Conservation (phyloP, 768 basidiomycete species). For the Phlebiopsis gigantea region DNA sequence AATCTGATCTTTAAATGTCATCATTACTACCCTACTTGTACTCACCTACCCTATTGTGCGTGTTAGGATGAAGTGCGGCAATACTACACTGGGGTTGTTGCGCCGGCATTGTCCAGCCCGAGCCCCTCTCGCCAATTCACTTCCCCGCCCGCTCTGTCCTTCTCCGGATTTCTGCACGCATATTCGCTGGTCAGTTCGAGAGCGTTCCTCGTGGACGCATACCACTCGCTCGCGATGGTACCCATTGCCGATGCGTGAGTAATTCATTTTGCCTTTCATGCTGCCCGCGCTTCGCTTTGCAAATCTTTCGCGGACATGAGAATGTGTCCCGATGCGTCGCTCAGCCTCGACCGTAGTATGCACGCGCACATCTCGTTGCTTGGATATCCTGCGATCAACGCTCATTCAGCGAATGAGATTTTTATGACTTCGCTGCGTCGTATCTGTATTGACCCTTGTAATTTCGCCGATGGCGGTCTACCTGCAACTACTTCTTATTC, state of each 20-base stretch:
- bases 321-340: neutral
- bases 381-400: neutral
- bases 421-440: neutral
- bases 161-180: constrained; percentile 30
- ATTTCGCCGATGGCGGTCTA: neutral
- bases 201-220: constrained; percentile 44
- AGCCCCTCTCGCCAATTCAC: neutral
- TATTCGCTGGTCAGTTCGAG: constrained; percentile 44
- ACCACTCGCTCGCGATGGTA: constrained; percentile 41
- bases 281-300: neutral
- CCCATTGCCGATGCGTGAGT: constrained; percentile 43
- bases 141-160: constrained; percentile 1
- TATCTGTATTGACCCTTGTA: neutral
- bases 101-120: neutral
- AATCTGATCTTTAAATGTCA: neutral
- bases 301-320: constrained; percentile 2
- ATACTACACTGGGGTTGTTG: constrained; percentile 14
- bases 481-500: constrained; percentile 8
- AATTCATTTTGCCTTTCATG: neutral
- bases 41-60: constrained; percentile 2
- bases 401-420: neutral
- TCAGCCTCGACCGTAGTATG: neutral
- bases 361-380: neutral
- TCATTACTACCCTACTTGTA: neutral
- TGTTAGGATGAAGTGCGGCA: constrained; percentile 21